These are phyloP conservation scores for Dactylella cylindrospora DNA, from an alignment of 2,329 filamentous ascomycete species.

Conservation along the genomic window DNA sequence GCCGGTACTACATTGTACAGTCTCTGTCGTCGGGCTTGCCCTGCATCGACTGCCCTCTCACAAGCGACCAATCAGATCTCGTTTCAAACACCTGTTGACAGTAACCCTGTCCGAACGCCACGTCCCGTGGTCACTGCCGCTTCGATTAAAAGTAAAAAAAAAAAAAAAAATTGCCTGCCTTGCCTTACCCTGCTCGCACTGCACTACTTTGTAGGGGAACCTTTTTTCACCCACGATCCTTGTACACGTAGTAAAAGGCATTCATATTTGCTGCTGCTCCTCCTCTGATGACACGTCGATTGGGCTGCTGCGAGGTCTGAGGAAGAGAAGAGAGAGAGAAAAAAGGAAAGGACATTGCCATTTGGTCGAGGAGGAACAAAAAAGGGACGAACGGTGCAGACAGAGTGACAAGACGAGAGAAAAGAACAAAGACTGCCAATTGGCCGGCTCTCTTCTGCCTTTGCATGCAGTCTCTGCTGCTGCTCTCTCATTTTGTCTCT, in stretches of 20 bases:
- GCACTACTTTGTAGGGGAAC: slow-evolving; percentile 26
- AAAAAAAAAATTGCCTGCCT: no score
- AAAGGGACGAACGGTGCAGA: slow-evolving; percentile 17
- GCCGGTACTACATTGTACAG: slow-evolving; percentile 17
- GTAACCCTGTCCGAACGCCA: slow-evolving; percentile 44
- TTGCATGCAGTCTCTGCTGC: slow-evolving; percentile 5
- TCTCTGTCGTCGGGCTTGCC: slow-evolving; percentile 19
- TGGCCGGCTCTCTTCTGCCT: slow-evolving; percentile 11
- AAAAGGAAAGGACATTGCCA: background rate
- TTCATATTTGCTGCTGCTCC: slow-evolving; percentile 32
- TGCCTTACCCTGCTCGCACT: no score
- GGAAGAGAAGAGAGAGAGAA: background rate
- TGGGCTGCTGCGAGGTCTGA: slow-evolving; percentile 11
- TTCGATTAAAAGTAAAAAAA: slow-evolving; percentile 20
- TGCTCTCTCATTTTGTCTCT: slow-evolving; percentile 18
- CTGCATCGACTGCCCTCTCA: slow-evolving; percentile 25
- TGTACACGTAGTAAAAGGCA: slow-evolving; percentile 40
- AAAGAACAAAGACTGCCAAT: background rate
- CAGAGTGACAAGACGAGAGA: background rate
- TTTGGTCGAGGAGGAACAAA: slow-evolving; percentile 3
- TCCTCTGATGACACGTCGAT: slow-evolving; percentile 45
- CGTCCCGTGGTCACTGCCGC: slow-evolving; percentile 44
- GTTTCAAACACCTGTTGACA: no score
- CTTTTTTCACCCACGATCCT: slow-evolving; percentile 15
- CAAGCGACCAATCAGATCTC: slow-evolving; percentile 36